Conservation (phyloP, 2,329 filamentous ascomycete species). For the Trichoderma guizhouense region DNA sequence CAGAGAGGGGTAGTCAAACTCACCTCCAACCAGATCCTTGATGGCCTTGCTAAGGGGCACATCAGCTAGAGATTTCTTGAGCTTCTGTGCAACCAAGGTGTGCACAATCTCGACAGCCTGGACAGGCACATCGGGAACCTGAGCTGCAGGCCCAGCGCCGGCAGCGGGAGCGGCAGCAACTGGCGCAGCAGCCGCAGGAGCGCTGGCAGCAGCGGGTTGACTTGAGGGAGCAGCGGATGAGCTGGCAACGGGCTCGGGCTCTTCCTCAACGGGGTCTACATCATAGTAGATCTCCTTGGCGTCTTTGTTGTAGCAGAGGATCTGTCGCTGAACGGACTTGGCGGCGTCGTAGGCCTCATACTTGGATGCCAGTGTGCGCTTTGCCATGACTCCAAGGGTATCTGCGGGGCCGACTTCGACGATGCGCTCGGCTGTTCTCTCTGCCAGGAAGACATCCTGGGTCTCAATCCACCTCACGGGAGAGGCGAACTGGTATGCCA, state of each 20-base stretch:
- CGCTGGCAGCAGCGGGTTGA: slow-evolving; percentile 31
- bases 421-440: slow-evolving; percentile 93
- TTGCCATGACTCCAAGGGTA: slow-evolving; percentile 96
- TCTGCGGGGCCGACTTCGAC: slow-evolving; percentile 97
- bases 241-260: slow-evolving; percentile 60
- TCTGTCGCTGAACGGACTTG: slow-evolving; percentile 92
- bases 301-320: slow-evolving; percentile 99
- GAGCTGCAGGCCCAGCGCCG: slow-evolving; percentile 79
- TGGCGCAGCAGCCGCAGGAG: slow-evolving; percentile 49
- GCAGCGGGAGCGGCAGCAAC: slow-evolving; percentile 59
- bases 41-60: slow-evolving; percentile 94
- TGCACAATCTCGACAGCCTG: slow-evolving; percentile 86
- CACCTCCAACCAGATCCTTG: slow-evolving; percentile 96
- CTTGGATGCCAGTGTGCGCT: slow-evolving; percentile 90
- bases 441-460: slow-evolving; percentile 97
- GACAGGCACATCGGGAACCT: slow-evolving; percentile 82
- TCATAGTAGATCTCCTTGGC: slow-evolving; percentile 99
- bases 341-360: slow-evolving; percentile 99
- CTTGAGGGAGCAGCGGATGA: slow-evolving; percentile 9
- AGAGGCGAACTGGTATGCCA: slow-evolving; percentile 98
- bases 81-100: slow-evolving; percentile 88
- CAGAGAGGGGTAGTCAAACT: slow-evolving; percentile 35
- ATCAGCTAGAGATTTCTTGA: slow-evolving; percentile 89
- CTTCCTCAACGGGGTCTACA: slow-evolving; percentile 90
- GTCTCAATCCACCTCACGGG: slow-evolving; percentile 99